These are phyloP conservation scores for Tricholoma flavovirens DNA, from an alignment of 768 basidiomycete genomes.

Conservation along the genomic window DNA sequence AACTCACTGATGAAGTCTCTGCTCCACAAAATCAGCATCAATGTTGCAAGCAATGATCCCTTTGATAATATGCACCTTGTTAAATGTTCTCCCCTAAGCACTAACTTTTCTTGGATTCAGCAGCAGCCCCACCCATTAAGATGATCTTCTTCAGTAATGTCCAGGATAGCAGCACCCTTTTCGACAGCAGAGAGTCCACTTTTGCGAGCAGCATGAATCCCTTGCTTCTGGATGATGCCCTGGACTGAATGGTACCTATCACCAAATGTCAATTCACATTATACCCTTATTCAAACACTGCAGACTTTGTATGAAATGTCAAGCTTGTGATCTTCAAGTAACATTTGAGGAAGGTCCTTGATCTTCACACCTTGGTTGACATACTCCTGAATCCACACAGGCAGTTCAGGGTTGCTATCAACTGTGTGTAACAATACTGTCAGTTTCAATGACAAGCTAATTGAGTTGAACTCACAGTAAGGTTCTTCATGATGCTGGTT, in stretches of 20 bases:
- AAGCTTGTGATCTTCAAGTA: not conserved
- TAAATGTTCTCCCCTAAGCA: not conserved
- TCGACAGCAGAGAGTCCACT: not conserved
- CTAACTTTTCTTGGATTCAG: not conserved
- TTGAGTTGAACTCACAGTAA: not conserved
- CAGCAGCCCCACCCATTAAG: not conserved
- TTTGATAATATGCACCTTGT: not conserved
- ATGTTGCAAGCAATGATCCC: not conserved
- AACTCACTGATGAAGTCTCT: not conserved
- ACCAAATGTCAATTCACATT: not conserved
- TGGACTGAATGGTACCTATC: not conserved
- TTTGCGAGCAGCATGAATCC: not conserved
- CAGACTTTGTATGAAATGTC: not conserved
- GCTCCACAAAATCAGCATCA: not conserved
- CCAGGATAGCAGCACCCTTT: not conserved
- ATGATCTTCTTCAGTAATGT: not conserved
- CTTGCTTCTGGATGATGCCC: not conserved
- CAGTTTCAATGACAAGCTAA: not conserved
- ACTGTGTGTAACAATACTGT: not conserved
- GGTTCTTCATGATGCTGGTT: not conserved
- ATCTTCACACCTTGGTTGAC: not conserved
- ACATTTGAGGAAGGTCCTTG: not conserved
- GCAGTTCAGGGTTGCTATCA: not conserved
- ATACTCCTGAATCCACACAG: not conserved
- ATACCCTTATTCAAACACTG: not conserved